phyloP scores from a whole-genome alignment of 306 rosid species.

The Erythrophleum fordii region DNA sequence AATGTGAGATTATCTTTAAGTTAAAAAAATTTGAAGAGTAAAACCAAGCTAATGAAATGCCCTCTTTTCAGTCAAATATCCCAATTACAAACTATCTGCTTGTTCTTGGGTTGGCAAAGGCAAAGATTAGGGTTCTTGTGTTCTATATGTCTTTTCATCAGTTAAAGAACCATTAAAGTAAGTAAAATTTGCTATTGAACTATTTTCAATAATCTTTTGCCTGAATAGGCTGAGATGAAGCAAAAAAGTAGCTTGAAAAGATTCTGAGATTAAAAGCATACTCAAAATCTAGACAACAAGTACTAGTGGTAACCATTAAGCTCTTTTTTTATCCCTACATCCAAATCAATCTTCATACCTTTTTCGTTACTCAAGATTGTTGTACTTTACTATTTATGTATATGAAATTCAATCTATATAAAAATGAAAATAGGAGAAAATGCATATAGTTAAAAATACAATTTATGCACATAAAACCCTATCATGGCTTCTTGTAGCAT shows the following conservation, averaged over 20 bases:
- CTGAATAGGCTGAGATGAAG: not conserved
- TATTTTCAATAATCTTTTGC: not conserved
- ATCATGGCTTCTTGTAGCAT: not conserved
- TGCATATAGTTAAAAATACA: not conserved
- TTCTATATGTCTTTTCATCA: not conserved
- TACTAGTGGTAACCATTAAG: not conserved
- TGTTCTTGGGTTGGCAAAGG: not conserved
- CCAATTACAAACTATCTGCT: not conserved
- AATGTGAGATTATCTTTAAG: not conserved
- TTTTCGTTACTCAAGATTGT: not conserved
- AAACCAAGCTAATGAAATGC: not conserved
- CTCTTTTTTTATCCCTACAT: not conserved
- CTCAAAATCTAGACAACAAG: not conserved
- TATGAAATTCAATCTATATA: not conserved
- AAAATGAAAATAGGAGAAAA: not conserved
- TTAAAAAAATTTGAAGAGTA: not conserved
- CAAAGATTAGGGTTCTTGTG: not conserved
- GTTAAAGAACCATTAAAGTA: not conserved
- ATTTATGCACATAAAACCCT: not conserved
- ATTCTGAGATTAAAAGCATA: not conserved
- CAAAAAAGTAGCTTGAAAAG: not conserved
- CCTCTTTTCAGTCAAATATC: slow-evolving; percentile 24
- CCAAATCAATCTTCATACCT: not conserved
- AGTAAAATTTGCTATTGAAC: not conserved
- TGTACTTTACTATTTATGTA: not conserved